phyloP scores from a whole-genome alignment of 345 rosid genomes.

The Bruguiera gymnorhiza region DNA sequence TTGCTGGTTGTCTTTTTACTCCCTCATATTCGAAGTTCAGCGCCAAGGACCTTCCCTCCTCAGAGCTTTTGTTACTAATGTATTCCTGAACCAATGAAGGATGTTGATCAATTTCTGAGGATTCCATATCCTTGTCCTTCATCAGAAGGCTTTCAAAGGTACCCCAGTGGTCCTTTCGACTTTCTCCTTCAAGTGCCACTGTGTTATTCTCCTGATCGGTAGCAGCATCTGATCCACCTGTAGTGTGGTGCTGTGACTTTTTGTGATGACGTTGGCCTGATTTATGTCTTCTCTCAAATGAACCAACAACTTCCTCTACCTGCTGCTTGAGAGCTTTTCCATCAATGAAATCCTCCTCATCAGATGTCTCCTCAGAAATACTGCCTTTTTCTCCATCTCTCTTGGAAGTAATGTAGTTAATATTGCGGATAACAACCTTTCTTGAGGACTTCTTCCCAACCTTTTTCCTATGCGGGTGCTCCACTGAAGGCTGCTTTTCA shows the following conservation, averaged over 20 bases:
- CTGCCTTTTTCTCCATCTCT: constrained; percentile 59
- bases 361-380: constrained; percentile 52
- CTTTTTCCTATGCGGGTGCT: constrained; percentile 41
- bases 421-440: constrained; percentile 89
- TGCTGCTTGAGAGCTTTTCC: constrained; percentile 71
- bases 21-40: constrained; percentile 39
- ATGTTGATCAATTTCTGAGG: constrained; percentile 31
- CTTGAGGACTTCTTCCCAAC: constrained; percentile 74
- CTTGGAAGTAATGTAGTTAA: constrained; percentile 86
- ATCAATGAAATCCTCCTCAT: constrained; percentile 58
- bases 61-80: constrained; percentile 26
- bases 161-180: constrained; percentile 64
- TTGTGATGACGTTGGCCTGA: constrained; percentile 49
- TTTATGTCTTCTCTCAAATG: constrained; percentile 61
- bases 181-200: constrained; percentile 33
- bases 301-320: constrained; percentile 83
- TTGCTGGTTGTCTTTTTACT: constrained; percentile 38
- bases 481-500: constrained; percentile 22
- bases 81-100: constrained; percentile 32
- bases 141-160: constrained; percentile 82
- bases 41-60: constrained; percentile 30
- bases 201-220: constrained; percentile 31
- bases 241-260: constrained; percentile 32
- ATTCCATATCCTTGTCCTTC: constrained; percentile 49
- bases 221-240: constrained; percentile 23